phyloP scores from a whole-genome alignment of 176 grass and related monocot species.

The Juncus effusus region DNA sequence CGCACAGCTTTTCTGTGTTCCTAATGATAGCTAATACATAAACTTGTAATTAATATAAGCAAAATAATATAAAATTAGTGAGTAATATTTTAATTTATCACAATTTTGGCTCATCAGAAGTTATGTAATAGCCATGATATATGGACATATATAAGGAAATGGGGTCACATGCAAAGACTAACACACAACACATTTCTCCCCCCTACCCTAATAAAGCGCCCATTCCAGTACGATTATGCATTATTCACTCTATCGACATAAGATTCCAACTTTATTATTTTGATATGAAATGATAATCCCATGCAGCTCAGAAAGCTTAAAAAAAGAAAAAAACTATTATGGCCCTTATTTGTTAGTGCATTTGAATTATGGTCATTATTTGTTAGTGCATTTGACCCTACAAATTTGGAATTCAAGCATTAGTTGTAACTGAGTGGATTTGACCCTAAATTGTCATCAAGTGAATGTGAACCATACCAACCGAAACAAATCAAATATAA shows the following conservation, averaged over 20 bases:
- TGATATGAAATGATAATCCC: conserved; percentile 9
- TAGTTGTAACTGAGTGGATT: not conserved
- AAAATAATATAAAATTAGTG: no score
- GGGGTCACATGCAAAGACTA: conserved; percentile 21
- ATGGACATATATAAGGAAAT: conserved; percentile 7
- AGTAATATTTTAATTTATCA: no score
- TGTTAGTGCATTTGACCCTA: no score
- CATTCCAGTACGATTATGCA: not conserved
- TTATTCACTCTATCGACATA: conserved; percentile 21
- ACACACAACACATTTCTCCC: not conserved
- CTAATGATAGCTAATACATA: no score
- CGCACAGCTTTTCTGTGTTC: no score
- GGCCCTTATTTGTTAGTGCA: no score
- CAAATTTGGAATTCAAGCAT: no score
- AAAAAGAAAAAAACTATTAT: no score
- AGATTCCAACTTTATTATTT: conserved; percentile 13
- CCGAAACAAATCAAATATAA: conserved; percentile 15
- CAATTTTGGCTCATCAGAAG: no score
- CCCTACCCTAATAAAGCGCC: not conserved
- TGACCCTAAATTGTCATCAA: not conserved
- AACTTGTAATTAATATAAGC: no score
- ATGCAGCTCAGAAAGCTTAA: not conserved
- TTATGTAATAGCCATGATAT: not conserved
- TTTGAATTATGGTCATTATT: no score
- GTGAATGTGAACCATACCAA: conserved; percentile 19